A percentile compares a stretch with the other conserved stretches of the same genome.
Conservation (phyloP, 129 eudicot genomes). For the Deinandra increscens region DNA sequence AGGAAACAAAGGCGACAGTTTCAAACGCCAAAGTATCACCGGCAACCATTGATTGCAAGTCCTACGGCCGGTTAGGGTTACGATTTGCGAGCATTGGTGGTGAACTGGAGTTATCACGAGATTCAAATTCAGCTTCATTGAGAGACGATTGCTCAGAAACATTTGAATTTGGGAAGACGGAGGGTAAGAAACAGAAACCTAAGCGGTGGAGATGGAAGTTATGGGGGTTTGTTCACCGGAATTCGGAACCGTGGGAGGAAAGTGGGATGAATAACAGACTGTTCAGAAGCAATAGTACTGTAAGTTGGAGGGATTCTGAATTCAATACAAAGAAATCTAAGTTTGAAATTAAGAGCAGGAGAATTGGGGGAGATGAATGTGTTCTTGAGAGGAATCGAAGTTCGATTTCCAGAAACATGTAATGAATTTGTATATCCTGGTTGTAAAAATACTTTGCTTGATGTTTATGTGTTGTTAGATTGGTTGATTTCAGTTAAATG, state of each 20-base stretch:
- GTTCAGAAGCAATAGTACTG: constrained; percentile 82
- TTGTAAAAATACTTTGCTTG: too few relatives aligned
- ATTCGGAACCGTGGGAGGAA: constrained; percentile 81
- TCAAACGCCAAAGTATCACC: constrained; percentile 72
- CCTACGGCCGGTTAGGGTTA: constrained; percentile 41
- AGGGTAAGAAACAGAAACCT: constrained; percentile 61
- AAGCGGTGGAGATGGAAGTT: constrained; percentile 81
- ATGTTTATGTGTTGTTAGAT: not conserved
- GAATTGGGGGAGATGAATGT: constrained; percentile 48
- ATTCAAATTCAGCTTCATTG: constrained; percentile 61
- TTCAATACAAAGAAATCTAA: constrained; percentile 49
- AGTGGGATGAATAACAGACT: constrained; percentile 45
- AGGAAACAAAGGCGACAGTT: constrained; percentile 48
- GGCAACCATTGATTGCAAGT: constrained; percentile 44
- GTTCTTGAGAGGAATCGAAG: constrained; percentile 82
- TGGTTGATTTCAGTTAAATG: constrained; percentile 14
- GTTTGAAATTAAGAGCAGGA: constrained; percentile 48
- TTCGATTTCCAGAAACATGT: too few relatives aligned
- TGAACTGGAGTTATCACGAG: constrained; percentile 51
- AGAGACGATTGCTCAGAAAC: constrained; percentile 79
- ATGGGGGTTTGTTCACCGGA: constrained; percentile 72
- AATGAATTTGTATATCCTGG: too few relatives aligned
- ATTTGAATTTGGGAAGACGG: constrained; percentile 64
- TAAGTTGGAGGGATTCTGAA: constrained; percentile 79
- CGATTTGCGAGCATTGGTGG: constrained; percentile 38